A percentile compares a stretch with the other conserved stretches of the same genome.
phyloP scores from a whole-genome alignment of 2,329 filamentous ascomycete species.

The Penicillium nordicum region DNA sequence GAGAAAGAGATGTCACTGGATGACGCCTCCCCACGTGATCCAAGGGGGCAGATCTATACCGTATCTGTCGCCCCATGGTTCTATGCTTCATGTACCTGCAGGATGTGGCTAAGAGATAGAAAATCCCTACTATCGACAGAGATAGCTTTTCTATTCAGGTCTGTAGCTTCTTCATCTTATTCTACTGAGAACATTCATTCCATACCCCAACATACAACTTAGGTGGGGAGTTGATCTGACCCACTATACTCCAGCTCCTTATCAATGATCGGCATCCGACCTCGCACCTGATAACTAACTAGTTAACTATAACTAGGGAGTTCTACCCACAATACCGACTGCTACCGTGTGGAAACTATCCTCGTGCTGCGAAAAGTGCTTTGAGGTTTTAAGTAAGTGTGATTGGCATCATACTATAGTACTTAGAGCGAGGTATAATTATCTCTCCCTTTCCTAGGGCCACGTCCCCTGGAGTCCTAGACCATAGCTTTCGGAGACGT shows the following conservation, averaged over 20 bases:
- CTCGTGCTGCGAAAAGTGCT: too few relatives aligned
- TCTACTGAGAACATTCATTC: not conserved
- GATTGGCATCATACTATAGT: too few relatives aligned
- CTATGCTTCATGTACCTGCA: constrained; percentile 7
- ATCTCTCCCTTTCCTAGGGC: too few relatives aligned
- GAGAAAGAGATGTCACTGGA: constrained; percentile 20
- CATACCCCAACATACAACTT: not conserved
- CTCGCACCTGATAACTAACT: not conserved
- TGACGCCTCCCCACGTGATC: constrained; percentile 21
- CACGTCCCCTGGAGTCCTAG: too few relatives aligned
- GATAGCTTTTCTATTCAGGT: too few relatives aligned
- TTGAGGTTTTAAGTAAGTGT: too few relatives aligned
- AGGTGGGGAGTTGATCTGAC: constrained; percentile 3
- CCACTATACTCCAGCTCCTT: constrained; percentile 11
- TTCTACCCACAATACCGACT: too few relatives aligned
- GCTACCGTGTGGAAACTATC: too few relatives aligned
- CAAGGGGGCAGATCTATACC: constrained; percentile 3
- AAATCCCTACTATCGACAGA: too few relatives aligned
- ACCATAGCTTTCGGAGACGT: too few relatives aligned
- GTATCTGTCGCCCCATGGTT: not conserved
- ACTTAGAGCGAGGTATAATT: too few relatives aligned
- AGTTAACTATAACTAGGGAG: too few relatives aligned
- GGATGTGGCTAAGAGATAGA: not conserved
- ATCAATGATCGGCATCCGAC: constrained; percentile 6
- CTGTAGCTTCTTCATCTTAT: not conserved